These are phyloP conservation scores for Striga asiatica DNA, from an alignment of 257 asterid species.

Conservation along the genomic window DNA sequence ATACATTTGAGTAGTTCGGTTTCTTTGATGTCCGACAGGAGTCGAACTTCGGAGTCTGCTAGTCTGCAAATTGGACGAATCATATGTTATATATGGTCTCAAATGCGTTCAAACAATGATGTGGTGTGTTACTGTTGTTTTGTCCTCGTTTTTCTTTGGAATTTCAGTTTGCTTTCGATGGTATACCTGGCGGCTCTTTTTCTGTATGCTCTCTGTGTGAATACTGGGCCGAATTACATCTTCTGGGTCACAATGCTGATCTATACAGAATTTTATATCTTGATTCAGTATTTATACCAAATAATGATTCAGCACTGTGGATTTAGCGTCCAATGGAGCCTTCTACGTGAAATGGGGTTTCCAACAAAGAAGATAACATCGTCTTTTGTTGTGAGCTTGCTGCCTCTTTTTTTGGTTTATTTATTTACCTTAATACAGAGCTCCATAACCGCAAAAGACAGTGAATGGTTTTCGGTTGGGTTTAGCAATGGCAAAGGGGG, in stretches of 20 bases:
- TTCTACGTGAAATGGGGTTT: conserved; percentile 69
- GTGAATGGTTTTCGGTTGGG: conserved; percentile 80
- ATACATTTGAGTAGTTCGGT: conserved; percentile 46
- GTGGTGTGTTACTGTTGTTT: conserved; percentile 92
- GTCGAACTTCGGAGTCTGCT: conserved; percentile 59
- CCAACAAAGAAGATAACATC: conserved; percentile 70
- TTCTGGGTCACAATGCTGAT: conserved; percentile 93
- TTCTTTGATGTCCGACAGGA: conserved; percentile 70
- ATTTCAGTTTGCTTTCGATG: conserved; percentile 94
- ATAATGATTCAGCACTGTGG: conserved; percentile 93
- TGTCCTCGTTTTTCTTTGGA: conserved; percentile 82
- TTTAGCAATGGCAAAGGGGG: conserved; percentile 42
- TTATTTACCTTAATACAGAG: conserved; percentile 88
- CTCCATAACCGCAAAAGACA: conserved; percentile 96
- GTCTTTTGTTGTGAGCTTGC: conserved; percentile 73
- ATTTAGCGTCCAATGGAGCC: conserved; percentile 56
- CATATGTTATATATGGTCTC: conserved; percentile 78
- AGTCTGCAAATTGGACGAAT: conserved; percentile 76
- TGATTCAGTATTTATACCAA: conserved; percentile 85
- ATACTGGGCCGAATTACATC: conserved; percentile 83
- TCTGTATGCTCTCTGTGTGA: conserved; percentile 87
- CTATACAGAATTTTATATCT: conserved; percentile 73
- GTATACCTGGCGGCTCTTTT: conserved; percentile 81
- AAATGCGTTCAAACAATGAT: conserved; percentile 85
- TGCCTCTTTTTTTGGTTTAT: conserved; percentile 87